A percentile compares a stretch with the other conserved stretches of the same genome.
phyloP scores from a whole-genome alignment of 2,329 filamentous ascomycete species.

The Ramularia endophylla region DNA sequence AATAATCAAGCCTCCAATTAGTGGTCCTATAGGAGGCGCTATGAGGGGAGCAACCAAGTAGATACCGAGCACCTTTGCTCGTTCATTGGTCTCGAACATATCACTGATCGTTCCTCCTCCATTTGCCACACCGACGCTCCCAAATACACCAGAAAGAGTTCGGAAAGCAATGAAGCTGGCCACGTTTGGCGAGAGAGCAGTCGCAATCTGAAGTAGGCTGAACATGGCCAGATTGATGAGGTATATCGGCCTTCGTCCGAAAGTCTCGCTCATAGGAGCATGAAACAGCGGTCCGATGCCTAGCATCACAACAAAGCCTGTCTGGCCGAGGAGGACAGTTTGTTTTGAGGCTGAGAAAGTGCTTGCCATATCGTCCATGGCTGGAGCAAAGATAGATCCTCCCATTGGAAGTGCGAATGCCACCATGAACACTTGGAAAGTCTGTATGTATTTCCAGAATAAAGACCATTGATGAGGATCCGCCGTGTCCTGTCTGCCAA shows the following conservation, averaged over 20 bases:
- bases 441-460: constrained; percentile 8
- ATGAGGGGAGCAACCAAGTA: constrained; percentile 39
- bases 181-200: constrained; percentile 42
- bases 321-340: constrained; percentile 42
- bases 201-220: constrained; percentile 40
- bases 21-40: constrained; percentile 33
- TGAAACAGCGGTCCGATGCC: constrained; percentile 43
- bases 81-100: constrained; percentile 42
- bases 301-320: constrained; percentile 44
- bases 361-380: constrained; percentile 32
- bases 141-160: constrained; percentile 43
- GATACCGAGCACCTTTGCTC: constrained; percentile 41
- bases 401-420: constrained; percentile 15
- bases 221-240: constrained; percentile 40
- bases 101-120: constrained; percentile 46
- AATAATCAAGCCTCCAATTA: constrained; percentile 39
- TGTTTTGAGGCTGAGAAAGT: constrained; percentile 36
- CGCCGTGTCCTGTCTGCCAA: constrained; percentile 8
- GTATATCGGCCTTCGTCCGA: constrained; percentile 41
- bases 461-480: constrained; percentile 11
- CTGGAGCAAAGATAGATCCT: constrained; percentile 13
- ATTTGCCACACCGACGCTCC: constrained; percentile 45
- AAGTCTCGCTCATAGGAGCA: constrained; percentile 43
- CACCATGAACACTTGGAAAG: constrained; percentile 7
- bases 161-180: constrained; percentile 37